Evolutionary conservation across 306 rosid species (phyloP), one percentile per base, ranked within the genome.

Genomic region (Vicia sativa): DNA sequence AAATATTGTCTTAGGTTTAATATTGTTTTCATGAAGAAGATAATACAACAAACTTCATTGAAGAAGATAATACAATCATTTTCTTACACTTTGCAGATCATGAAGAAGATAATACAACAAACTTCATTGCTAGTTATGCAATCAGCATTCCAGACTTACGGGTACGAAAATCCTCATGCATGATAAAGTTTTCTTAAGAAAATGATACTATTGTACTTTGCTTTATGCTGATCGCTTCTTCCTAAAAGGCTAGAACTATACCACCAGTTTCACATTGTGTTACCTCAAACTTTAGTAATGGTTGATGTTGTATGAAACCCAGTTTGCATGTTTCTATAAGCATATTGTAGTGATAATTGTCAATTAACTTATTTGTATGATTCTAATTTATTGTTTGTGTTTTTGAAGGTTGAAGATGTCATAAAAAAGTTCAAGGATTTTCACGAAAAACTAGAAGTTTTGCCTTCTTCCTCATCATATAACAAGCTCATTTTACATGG

Each of bases 381-480:
- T 34, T 71, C 45, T 31, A 35, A 52, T 57, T 4, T 75, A 49
- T 67, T 78, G 26, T 25, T 71, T 73, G 77, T 69, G 39, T 74
- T 80, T 21, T 84, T 85, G 82, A 85, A 93, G 98, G 85, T 90
- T 76, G 96, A 90, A 88, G 88, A 86, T 77, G 77, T 63, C 61
- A 52, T 85, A 66, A 56, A 72, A 71, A 82, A 79, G 61, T 86
- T 84, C 83, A 87, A 75, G 72, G 81, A 78, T 73, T 73, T 85
- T 78, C 98, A 93, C 73, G 67, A 14, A 9, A 78, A 26, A 9
- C 72, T 84, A 67, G 85, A 85, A 67, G 80, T 90, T 76, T 73
- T 78, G 52, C 91, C 90, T 65, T 93, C 91, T 39, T 71, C 79
- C 48, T 68, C 79, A 8, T 84, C 97, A 21, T 88, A 83, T 37